Base-by-base conservation (phyloP, 768 basidiomycete genomes). In the Tephrocybe rancida region DNA sequence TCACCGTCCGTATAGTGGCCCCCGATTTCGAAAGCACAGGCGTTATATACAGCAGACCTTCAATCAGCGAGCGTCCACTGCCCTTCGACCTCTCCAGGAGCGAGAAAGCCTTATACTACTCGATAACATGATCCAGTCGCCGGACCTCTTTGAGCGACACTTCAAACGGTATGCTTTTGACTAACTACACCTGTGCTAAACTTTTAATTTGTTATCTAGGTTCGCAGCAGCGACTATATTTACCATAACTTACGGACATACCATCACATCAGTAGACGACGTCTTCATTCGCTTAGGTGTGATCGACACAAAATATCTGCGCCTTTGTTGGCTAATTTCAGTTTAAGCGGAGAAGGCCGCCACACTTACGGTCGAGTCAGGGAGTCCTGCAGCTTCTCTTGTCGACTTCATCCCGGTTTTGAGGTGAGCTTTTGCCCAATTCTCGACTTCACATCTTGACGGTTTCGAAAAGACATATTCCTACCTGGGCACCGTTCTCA, bases 11-110 rank as follows among this genome's bases (percentile, higher is more conserved):
- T 39, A 41, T 25, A 80, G 78, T 61, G 80, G 80, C 29, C 76
- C 73, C n/a, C 72, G 75, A 37, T 79, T 81, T 62, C 70, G 80
- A 54, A 80, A 74, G 64, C 80, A 81, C 62, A 74, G 79, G 42
- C 76, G 79, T 14, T 79, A 77, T 58, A 76, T 80, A 35, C 77
- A 80, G 47, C 72, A 77, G 55, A 66, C 70, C 26, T 82, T 82
- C 61, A 80, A 80, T 61, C 72, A 73, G 43, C 68, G 70, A 52
- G 73, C 75, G 16, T 61, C 73, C n/a, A 45, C 63, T 49, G 63
- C 63, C 48, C 73, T 77, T 56, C 70, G 66, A 22, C 73, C 76
- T 26, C 64, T 80, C 4, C 78, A 79, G 58, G 65, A 72, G 58
- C 72, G 73, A 63, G 77, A 78, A 57, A 67, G 69, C 7, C 56